These are phyloP conservation scores for Leucocoprinus sp. DNA, from an alignment of 768 basidiomycete genomes.

Conservation along the genomic window DNA sequence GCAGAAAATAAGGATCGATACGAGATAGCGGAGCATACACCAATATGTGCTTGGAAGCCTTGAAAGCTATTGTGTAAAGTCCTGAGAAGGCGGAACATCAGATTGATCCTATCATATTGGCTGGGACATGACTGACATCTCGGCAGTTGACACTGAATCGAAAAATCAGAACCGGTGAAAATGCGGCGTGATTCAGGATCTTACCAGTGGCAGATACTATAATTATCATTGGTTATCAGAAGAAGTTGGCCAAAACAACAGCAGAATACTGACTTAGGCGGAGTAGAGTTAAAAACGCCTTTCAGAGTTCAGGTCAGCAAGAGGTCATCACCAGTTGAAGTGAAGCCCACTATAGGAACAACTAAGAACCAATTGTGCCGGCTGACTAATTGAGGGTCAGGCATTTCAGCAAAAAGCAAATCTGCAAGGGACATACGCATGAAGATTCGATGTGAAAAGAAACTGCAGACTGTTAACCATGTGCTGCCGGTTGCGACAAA, in stretches of 20 bases:
- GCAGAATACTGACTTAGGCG: conserved; percentile 19
- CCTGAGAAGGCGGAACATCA: background rate
- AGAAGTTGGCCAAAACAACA: background rate
- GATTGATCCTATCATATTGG: background rate
- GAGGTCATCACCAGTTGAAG: background rate
- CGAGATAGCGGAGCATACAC: conserved; percentile 2
- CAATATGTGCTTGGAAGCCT: conserved; percentile 18
- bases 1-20: background rate
- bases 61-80: background rate
- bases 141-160: conserved; percentile 20
- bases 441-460: conserved; percentile 32
- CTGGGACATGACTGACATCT: conserved; percentile 18
- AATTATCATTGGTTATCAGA: background rate
- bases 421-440: conserved; percentile 22
- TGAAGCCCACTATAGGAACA: conserved; percentile 22
- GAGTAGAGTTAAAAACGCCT: conserved; percentile 20
- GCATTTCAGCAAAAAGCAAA: background rate
- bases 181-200: background rate
- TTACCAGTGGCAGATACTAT: conserved; percentile 24
- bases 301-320: background rate
- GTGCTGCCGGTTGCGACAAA: background rate
- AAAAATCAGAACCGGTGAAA: background rate
- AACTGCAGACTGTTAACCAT: conserved; percentile 15
- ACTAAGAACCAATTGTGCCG: conserved; percentile 25
- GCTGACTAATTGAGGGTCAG: conserved; percentile 23